A percentile compares a stretch with the other conserved stretches of the same genome.
Evolutionary conservation across 2,329 filamentous ascomycete species (phyloP).

Genomic region (Fusarium illudens): DNA sequence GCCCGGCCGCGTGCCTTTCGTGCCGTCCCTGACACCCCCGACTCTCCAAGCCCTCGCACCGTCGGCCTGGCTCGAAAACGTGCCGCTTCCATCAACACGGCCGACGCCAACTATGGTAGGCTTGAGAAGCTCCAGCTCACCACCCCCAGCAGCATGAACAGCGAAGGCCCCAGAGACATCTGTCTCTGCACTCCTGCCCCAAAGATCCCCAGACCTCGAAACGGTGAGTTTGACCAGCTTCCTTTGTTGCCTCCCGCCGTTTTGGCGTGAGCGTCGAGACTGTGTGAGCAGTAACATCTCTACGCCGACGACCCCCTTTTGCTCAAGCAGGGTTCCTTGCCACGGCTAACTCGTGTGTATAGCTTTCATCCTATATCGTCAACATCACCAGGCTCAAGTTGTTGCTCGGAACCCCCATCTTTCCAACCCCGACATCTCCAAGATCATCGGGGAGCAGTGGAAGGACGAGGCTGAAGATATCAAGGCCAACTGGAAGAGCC

Average conservation of each 20-base stretch:
- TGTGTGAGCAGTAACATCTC: conserved; percentile 11
- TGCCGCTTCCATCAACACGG: conserved; percentile 55
- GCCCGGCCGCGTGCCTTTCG: conserved; percentile 32
- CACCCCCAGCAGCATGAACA: conserved; percentile 42
- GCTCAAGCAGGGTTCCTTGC: not conserved
- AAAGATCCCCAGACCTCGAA: conserved; percentile 66
- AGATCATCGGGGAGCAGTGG: conserved; percentile 96
- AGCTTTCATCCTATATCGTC: conserved; percentile 98
- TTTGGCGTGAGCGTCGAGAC: conserved; percentile 1
- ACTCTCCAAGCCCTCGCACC: conserved; percentile 41
- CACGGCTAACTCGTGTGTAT: conserved; percentile 43
- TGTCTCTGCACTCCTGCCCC: conserved; percentile 66
- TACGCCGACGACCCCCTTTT: not conserved
- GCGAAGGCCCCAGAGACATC: conserved; percentile 53
- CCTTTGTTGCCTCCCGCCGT: conserved; percentile 22
- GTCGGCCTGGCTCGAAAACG: conserved; percentile 51
- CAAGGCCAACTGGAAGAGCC: conserved; percentile 86
- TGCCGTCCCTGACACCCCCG: conserved; percentile 32
- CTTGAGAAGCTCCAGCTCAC: conserved; percentile 43
- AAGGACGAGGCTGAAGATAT: conserved; percentile 75
- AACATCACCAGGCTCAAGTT: conserved; percentile 86
- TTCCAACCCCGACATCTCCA: conserved; percentile 94
- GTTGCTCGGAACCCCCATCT: conserved; percentile 85
- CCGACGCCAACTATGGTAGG: conserved; percentile 52
- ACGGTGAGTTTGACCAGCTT: conserved; percentile 57